Conservation (phyloP, 495 filamentous ascomycete species). For the Chlorociboria aeruginascens region DNA sequence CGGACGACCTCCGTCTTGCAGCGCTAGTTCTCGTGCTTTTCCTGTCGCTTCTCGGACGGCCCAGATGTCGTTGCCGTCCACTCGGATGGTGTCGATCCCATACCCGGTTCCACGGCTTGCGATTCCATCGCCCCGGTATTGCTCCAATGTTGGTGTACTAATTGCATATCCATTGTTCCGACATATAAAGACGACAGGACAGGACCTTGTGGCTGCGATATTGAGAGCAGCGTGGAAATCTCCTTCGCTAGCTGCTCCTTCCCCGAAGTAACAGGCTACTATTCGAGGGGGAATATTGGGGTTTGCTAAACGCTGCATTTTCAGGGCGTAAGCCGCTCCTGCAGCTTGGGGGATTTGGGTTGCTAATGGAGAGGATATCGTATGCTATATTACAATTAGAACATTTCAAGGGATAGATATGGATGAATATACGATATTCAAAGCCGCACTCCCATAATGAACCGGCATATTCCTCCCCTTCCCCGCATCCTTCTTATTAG, state of each 20-base stretch:
- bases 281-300: slow-evolving; percentile 54
- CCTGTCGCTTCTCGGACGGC: slow-evolving; percentile 79
- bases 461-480: slow-evolving; percentile 94
- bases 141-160: slow-evolving; percentile 84
- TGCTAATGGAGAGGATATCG: slow-evolving; percentile 84
- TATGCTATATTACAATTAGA: slow-evolving; percentile 44
- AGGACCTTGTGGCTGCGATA: slow-evolving; percentile 86
- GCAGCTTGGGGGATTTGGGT: slow-evolving; percentile 94
- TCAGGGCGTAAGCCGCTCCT: slow-evolving; percentile 88
- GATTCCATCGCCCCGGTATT: slow-evolving; percentile 95
- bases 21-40: slow-evolving; percentile 52
- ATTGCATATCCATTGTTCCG: slow-evolving; percentile 98
- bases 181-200: slow-evolving; percentile 89
- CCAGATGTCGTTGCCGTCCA: slow-evolving; percentile 96
- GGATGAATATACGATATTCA: slow-evolving; percentile 55
- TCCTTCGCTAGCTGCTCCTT: slow-evolving; percentile 94
- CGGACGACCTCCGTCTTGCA: slow-evolving; percentile 48
- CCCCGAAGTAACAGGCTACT: slow-evolving; percentile 87
- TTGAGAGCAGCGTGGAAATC: slow-evolving; percentile 98
- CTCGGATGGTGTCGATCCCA: slow-evolving; percentile 91
- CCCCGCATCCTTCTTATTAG: slow-evolving; percentile 72
- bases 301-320: slow-evolving; percentile 68
- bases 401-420: neutral
- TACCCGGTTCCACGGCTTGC: slow-evolving; percentile 91
- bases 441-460: slow-evolving; percentile 76